Evolutionary conservation across 2,329 filamentous ascomycete genomes (phyloP), one percentile per base, ranked within the genome.

Genomic region (Albophoma yamanashiensis): DNA sequence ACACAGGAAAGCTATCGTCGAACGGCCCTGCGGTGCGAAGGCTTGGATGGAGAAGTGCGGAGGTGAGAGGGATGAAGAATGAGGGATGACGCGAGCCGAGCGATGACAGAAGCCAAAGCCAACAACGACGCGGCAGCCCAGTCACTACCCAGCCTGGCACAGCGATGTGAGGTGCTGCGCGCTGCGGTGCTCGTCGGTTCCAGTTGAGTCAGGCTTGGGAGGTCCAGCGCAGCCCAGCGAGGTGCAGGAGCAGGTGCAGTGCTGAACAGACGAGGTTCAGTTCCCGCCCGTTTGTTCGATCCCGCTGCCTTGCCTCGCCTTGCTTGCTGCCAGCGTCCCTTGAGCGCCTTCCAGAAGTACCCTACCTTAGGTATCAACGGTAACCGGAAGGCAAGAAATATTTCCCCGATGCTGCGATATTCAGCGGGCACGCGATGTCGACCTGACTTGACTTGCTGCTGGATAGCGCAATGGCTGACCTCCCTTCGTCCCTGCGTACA

Each of bases 1-100:
- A 53, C 56, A 42, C 31, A 53, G 45, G 60, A 47, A 43, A 40
- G 52, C 53, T 53, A 55, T 40, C 25, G 63, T 55, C 57, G 61
- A 58, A 62, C 9, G 58, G 36, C 39, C 40, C 53, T 56, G 31
- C 27, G 58, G 11, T 47, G 40, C 9, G n/a, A 47, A 45, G 55
- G 38, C 40, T 20, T 11, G 31, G 50, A 40, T 53, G 27, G 45
- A 36, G 17, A n/a, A n/a, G 20, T 27, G 55, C 17, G 55, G 56
- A 43, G 39, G 45, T 20, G 47, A 20, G 57, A n/a, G 22, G 38
- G 34, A 43, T 22, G 45, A 38, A 43, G 38, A 43, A 22, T 38
- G 47, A 27, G 43, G 31, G 15, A 22, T 40, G 59, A 22, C 34
- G 43, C 34, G 55, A 60, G 55, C 55, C 55, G 55, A 60, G 55